phyloP scores from a whole-genome alignment of 352 stramenopile species.

The Phytopythium sindhum region DNA sequence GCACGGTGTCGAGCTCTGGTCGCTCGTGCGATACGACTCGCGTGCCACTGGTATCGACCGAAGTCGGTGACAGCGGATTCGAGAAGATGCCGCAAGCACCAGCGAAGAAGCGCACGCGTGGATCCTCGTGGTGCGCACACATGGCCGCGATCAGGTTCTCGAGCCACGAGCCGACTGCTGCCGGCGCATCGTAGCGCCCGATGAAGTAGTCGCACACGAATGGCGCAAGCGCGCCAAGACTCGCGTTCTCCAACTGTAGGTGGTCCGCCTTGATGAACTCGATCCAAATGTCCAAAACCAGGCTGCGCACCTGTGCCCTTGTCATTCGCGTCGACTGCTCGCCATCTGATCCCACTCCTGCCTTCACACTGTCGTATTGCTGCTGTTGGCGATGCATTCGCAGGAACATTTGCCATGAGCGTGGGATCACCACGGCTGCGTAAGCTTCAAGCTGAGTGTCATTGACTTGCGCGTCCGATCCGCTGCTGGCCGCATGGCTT shows the following conservation, averaged over 20 bases:
- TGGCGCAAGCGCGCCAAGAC: constrained; percentile 47
- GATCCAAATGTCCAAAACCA: constrained; percentile 69
- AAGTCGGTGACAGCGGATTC: background rate
- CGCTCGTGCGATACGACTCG: constrained; percentile 6
- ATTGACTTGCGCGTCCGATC: too few species aligned
- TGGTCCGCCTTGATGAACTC: constrained; percentile 73
- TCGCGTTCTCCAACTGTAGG: constrained; percentile 48
- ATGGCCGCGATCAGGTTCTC: constrained; percentile 45
- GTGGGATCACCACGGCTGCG: constrained; percentile 12
- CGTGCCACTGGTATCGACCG: background rate
- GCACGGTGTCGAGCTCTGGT: constrained; percentile 48
- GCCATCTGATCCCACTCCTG: background rate
- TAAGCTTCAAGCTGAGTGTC: background rate
- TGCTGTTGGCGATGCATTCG: constrained; percentile 15
- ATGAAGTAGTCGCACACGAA: constrained; percentile 77
- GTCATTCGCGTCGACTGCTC: background rate
- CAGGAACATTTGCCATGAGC: constrained; percentile 39
- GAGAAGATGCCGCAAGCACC: constrained; percentile 26
- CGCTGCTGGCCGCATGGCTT: background rate
- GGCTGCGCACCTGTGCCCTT: constrained; percentile 30
- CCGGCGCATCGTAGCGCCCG: constrained; percentile 41
- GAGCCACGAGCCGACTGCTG: constrained; percentile 51
- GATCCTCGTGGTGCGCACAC: constrained; percentile 38
- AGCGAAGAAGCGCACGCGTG: constrained; percentile 63
- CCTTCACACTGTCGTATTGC: background rate